Percentiles rank a stretch among this genome's conserved stretches.
These are phyloP conservation scores for Diatrype stigma DNA, from an alignment of 2,329 filamentous ascomycete genomes.

Conservation along the genomic window DNA sequence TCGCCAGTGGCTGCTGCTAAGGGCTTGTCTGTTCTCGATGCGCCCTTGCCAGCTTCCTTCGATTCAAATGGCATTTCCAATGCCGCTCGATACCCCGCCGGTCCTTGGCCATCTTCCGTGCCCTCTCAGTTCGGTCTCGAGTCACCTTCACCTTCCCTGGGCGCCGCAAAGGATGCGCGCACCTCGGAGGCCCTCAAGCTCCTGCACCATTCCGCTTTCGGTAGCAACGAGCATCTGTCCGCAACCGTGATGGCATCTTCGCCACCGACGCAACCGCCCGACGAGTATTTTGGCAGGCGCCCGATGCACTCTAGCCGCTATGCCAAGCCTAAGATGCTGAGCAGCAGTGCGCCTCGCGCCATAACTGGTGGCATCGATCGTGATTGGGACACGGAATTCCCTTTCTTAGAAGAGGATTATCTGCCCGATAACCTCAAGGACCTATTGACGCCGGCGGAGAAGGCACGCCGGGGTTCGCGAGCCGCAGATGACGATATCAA, in stretches of 20 bases:
- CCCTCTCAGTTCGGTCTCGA: conserved; percentile 89
- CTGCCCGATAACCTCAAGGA: conserved; percentile 69
- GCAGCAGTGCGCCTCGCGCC: conserved; percentile 64
- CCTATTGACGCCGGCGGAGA: conserved; percentile 62
- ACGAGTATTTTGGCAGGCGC: conserved; percentile 67
- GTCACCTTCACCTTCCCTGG: conserved; percentile 72
- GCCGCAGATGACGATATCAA: conserved; percentile 48
- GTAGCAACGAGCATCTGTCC: conserved; percentile 61
- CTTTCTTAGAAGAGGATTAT: conserved; percentile 80
- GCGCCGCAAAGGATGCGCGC: conserved; percentile 54
- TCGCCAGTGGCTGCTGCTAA: conserved; percentile 70
- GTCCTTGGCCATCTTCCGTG: conserved; percentile 86
- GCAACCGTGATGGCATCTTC: conserved; percentile 36
- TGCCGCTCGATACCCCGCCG: conserved; percentile 72
- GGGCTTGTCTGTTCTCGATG: conserved; percentile 84
- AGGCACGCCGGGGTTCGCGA: conserved; percentile 59
- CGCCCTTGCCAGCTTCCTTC: conserved; percentile 88
- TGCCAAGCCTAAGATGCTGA: conserved; percentile 63
- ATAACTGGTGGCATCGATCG: conserved; percentile 60
- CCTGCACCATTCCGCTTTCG: conserved; percentile 64
- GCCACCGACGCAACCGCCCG: conserved; percentile 29
- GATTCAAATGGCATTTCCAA: conserved; percentile 94
- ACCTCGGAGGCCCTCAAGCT: conserved; percentile 62
- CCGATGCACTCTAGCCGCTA: conserved; percentile 65
- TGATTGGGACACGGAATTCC: conserved; percentile 65